Evolutionary conservation across 352 stramenopile genomes (phyloP).

Genomic region (Globisporangium megalacanthum): DNA sequence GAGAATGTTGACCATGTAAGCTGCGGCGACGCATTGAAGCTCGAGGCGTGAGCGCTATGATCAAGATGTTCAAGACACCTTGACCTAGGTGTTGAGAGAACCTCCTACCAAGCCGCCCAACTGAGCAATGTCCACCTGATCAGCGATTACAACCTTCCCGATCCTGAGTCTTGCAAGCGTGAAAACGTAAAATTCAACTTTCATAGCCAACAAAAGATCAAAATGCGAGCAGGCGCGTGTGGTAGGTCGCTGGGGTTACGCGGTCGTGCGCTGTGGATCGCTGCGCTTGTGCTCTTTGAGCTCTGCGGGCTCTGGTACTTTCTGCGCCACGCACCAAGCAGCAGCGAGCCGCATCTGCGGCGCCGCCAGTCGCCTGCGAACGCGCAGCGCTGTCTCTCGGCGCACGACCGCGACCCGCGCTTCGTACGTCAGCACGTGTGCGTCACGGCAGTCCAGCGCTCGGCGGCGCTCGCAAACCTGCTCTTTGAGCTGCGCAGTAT

Average conservation of each 20-base stretch:
- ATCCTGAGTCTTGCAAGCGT: too few species aligned
- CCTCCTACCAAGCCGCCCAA: too few species aligned
- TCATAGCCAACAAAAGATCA: not conserved
- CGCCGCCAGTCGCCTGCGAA: constrained; percentile 16
- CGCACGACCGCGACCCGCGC: constrained; percentile 25
- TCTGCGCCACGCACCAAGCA: constrained; percentile 23
- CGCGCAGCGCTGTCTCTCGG: constrained; percentile 30
- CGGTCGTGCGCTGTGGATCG: constrained; percentile 16
- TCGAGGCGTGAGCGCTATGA: too few species aligned
- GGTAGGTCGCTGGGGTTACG: not conserved
- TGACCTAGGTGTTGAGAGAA: too few species aligned
- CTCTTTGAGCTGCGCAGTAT: constrained; percentile 29
- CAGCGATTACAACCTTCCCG: too few species aligned
- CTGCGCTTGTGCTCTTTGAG: constrained; percentile 26
- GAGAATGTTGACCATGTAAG: too few species aligned
- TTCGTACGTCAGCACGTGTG: constrained; percentile 29
- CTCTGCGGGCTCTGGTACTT: constrained; percentile 34
- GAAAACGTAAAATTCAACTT: not conserved
- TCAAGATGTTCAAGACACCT: too few species aligned
- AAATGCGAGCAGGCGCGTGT: too few species aligned
- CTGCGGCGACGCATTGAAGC: too few species aligned
- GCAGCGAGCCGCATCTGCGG: constrained; percentile 3
- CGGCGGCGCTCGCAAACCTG: constrained; percentile 28
- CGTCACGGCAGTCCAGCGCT: constrained; percentile 28
- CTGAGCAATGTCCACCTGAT: too few species aligned